These are phyloP conservation scores for Hortaea werneckii DNA, from an alignment of 2,329 filamentous ascomycete species.

Conservation along the genomic window DNA sequence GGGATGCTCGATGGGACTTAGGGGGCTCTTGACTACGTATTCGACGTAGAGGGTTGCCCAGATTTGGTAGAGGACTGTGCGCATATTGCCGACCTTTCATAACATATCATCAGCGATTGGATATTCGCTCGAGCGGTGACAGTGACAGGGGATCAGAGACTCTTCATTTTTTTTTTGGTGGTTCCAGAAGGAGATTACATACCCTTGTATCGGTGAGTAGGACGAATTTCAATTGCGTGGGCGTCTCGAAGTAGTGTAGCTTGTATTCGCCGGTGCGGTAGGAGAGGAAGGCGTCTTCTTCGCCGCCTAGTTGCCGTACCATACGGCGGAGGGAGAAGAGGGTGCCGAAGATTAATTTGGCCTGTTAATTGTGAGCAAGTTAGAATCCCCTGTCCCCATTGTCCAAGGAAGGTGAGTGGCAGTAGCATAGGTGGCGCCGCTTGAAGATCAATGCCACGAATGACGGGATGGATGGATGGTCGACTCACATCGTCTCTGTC, in stretches of 20 bases:
- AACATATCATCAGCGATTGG: too few relatives aligned
- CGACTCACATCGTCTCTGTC: neutral
- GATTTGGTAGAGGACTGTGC: slow-evolving; percentile 91
- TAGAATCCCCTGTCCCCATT: too few relatives aligned
- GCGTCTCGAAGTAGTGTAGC: slow-evolving; percentile 97
- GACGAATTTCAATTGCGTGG: slow-evolving; percentile 89
- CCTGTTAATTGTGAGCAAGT: too few relatives aligned
- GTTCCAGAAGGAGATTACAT: neutral
- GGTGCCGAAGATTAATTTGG: slow-evolving; percentile 90
- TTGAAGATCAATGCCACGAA: too few relatives aligned
- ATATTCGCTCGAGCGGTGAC: too few relatives aligned
- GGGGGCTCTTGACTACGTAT: slow-evolving; percentile 62
- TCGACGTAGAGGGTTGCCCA: slow-evolving; percentile 98
- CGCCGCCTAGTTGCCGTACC: slow-evolving; percentile 86
- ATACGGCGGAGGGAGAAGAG: slow-evolving; percentile 96
- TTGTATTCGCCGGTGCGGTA: slow-evolving; percentile 94
- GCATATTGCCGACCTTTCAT: slow-evolving; percentile 76
- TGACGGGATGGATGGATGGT: too few relatives aligned
- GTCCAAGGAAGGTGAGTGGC: neutral
- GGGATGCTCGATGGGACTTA: slow-evolving; percentile 51
- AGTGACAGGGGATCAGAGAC: too few relatives aligned
- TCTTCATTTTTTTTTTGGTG: too few relatives aligned
- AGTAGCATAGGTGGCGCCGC: too few relatives aligned
- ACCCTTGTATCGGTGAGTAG: slow-evolving; percentile 80
- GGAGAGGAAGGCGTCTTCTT: slow-evolving; percentile 84